phyloP scores from a whole-genome alignment of 768 basidiomycete genomes.

The Leccinum rimulosum region DNA sequence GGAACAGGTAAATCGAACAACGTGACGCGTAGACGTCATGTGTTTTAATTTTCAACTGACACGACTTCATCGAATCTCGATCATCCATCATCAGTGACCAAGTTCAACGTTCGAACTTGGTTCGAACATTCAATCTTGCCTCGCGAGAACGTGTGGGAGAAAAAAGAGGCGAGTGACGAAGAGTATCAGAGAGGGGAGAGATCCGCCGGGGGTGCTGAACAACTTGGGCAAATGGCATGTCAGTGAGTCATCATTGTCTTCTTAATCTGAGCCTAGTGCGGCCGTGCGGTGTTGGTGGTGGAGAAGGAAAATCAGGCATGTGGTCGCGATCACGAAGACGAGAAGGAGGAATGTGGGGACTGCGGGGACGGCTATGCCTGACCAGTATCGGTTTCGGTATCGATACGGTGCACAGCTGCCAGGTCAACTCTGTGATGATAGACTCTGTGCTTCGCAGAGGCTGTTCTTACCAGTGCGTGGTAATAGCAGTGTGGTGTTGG shows the following conservation, averaged over 20 bases:
- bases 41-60: too few species aligned
- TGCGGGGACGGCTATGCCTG: too few species aligned
- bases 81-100: too few species aligned
- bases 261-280: not conserved
- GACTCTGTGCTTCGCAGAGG: not conserved
- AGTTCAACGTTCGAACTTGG: too few species aligned
- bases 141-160: not conserved
- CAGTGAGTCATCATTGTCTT: not conserved
- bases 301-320: conserved; percentile 3
- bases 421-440: not conserved
- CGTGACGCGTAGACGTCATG: not conserved
- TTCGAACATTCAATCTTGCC: not conserved
- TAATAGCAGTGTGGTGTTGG: too few species aligned
- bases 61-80: too few species aligned
- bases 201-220: not conserved
- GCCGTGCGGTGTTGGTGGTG: not conserved
- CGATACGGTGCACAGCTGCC: not conserved
- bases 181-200: not conserved
- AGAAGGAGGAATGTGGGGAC: not conserved
- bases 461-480: not conserved
- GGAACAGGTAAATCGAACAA: not conserved
- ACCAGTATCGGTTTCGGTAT: not conserved
- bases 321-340: conserved; percentile 1
- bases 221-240: too few species aligned
- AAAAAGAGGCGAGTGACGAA: too few species aligned